These are phyloP conservation scores for Irpex rosettiformis DNA, from an alignment of 1,284 basidiomycete genomes.

Conservation along the genomic window DNA sequence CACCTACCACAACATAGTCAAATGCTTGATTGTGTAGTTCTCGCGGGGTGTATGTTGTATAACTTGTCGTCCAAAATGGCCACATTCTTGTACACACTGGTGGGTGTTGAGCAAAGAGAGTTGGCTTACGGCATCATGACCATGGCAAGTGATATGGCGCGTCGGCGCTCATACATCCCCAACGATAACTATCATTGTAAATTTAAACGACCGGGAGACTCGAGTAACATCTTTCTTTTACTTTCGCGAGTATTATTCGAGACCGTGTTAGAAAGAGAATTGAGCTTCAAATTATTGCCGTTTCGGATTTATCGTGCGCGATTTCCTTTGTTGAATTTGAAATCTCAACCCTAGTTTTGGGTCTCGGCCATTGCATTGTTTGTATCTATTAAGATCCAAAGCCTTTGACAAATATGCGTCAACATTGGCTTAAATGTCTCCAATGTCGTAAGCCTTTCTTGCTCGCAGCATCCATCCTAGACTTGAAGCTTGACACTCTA, in stretches of 20 bases:
- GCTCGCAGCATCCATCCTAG: not conserved
- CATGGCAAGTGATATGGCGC: not conserved
- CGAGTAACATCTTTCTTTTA: too few species aligned
- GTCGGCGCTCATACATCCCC: not conserved
- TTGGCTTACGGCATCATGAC: not conserved
- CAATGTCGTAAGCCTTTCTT: not conserved
- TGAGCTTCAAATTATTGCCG: too few species aligned
- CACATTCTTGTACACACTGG: slow-evolving; percentile 1
- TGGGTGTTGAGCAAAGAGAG: not conserved
- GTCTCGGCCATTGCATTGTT: not conserved
- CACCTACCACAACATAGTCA: slow-evolving; percentile 47
- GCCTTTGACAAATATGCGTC: slow-evolving; percentile 4
- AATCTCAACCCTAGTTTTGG: too few species aligned
- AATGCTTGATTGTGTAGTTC: slow-evolving; percentile 10
- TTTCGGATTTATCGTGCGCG: too few species aligned
- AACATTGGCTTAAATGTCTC: not conserved
- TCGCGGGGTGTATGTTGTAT: not conserved
- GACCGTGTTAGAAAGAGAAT: too few species aligned
- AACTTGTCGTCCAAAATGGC: not conserved
- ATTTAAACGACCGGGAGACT: too few species aligned
- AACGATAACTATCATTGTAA: not conserved
- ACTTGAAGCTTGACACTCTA: not conserved
- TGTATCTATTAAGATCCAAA: slow-evolving; percentile 1
- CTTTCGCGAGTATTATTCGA: too few species aligned
- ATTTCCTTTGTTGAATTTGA: too few species aligned